Percentiles rank a stretch among this genome's conserved stretches.
Evolutionary conservation across 306 rosid species (phyloP).

Genomic region (Prunus padus): DNA sequence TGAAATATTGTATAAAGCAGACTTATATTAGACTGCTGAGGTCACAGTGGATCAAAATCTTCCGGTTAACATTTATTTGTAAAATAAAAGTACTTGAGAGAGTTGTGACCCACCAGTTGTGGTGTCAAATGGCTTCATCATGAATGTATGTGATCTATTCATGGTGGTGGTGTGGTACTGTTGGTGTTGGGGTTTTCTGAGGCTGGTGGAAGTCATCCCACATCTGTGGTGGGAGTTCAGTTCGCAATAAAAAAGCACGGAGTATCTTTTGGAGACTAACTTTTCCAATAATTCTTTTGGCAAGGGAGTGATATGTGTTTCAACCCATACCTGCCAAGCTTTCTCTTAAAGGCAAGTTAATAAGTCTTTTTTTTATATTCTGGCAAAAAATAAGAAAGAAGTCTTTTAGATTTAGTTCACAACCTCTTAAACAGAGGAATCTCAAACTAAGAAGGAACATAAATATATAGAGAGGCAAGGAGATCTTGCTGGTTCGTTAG

Average conservation of each 20-base stretch:
- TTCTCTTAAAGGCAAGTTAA: background rate
- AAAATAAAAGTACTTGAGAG: background rate
- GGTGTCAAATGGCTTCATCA: background rate
- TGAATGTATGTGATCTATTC: background rate
- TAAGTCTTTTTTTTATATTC: too few relatives aligned
- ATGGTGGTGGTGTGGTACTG: background rate
- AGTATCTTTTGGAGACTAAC: background rate
- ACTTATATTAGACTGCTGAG: background rate
- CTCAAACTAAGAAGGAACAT: background rate
- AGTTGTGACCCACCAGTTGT: background rate
- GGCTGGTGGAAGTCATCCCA: background rate
- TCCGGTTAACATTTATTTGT: background rate
- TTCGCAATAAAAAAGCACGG: background rate
- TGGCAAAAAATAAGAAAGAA: background rate
- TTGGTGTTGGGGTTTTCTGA: background rate
- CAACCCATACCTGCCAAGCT: background rate
- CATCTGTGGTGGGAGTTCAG: background rate
- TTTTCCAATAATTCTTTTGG: slow-evolving; percentile 4
- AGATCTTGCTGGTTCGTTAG: background rate
- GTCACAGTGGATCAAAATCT: background rate
- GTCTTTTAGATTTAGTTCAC: background rate
- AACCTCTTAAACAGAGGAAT: background rate
- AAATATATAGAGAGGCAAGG: background rate
- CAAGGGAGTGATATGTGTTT: background rate
- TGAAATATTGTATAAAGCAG: background rate